These are phyloP conservation scores for Nicotiana paniculata DNA, from an alignment of 257 asterid genomes.

Conservation along the genomic window DNA sequence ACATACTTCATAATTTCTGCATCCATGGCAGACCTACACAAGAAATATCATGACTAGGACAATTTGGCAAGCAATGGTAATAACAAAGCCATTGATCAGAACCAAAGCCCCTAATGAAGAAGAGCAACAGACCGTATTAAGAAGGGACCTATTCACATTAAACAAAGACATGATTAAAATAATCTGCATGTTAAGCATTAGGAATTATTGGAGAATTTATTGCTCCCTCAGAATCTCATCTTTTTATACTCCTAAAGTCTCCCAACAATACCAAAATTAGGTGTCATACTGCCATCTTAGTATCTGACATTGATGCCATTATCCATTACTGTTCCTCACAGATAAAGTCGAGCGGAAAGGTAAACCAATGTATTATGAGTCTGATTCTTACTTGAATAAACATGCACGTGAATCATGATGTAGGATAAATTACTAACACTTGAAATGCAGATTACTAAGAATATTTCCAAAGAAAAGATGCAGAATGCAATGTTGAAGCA, in stretches of 20 bases:
- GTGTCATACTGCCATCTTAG: neutral
- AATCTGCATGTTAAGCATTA: neutral
- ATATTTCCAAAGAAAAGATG: neutral
- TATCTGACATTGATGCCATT: neutral
- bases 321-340: neutral
- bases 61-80: conserved; percentile 3
- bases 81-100: neutral
- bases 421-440: neutral
- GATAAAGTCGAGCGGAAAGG: neutral
- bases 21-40: conserved; percentile 70
- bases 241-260: neutral
- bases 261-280: neutral
- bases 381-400: neutral
- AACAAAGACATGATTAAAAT: neutral
- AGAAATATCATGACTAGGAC: conserved; percentile 15
- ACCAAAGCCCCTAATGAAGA: neutral
- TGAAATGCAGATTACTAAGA: neutral
- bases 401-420: neutral
- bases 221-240: neutral
- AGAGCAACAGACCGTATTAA: neutral
- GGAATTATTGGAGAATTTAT: neutral
- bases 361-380: neutral
- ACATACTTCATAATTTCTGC: conserved; percentile 80
- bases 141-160: neutral
- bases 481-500: neutral